phyloP scores from a whole-genome alignment of 176 grass and related monocot genomes.

The Ensete glaucum region DNA sequence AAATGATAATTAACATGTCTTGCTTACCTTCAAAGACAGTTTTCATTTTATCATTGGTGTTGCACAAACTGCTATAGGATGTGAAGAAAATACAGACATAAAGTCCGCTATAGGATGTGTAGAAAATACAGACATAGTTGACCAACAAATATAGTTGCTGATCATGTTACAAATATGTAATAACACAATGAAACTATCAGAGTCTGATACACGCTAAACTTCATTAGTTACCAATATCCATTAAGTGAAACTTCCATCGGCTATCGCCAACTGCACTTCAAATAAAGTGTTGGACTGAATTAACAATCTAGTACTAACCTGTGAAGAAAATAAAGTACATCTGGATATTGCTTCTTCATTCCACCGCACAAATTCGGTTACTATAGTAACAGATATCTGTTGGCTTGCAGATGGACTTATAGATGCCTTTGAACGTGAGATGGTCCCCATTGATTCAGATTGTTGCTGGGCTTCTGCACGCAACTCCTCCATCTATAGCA shows the following conservation, averaged over 20 bases:
- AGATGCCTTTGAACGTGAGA: slow-evolving; percentile 69
- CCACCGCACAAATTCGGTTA: slow-evolving; percentile 90
- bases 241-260: background rate
- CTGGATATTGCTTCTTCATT: slow-evolving; percentile 96
- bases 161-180: background rate
- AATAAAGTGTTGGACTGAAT: background rate
- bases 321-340: slow-evolving; percentile 85
- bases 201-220: background rate
- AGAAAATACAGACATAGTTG: background rate
- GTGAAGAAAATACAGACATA: no score
- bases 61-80: no score
- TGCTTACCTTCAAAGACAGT: no score
- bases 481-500: slow-evolving; percentile 70
- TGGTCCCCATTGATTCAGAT: slow-evolving; percentile 81
- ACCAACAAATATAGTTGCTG: background rate
- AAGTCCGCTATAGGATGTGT: background rate
- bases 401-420: slow-evolving; percentile 55
- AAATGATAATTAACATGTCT: no score
- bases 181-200: background rate
- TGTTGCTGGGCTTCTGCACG: slow-evolving; percentile 70
- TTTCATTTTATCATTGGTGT: no score
- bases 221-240: background rate
- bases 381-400: slow-evolving; percentile 91
- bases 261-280: background rate
- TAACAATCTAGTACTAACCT: slow-evolving; percentile 42